Evolutionary conservation across 2,329 filamentous ascomycete species (phyloP).

Genomic region (Penicillium sclerotigenum): DNA sequence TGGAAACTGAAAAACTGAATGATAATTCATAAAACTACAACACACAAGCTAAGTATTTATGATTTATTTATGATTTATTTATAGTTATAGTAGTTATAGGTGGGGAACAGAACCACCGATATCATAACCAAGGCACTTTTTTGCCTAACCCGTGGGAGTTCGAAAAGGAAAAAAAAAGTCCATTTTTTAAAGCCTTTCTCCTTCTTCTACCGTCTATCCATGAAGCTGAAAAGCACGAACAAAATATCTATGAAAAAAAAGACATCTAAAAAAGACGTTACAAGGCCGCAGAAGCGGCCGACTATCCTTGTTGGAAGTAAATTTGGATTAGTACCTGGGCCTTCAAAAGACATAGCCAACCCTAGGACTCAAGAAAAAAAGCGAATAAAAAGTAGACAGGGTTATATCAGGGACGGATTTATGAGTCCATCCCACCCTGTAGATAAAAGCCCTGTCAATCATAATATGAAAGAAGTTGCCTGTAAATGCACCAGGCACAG

Average conservation of each 20-base stretch:
- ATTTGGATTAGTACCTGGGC: background rate
- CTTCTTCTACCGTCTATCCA: too few relatives aligned
- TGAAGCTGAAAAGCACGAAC: too few relatives aligned
- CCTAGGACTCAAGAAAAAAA: background rate
- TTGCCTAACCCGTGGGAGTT: background rate
- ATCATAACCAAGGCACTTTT: constrained; percentile 14
- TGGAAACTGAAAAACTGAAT: background rate
- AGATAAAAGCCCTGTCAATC: background rate
- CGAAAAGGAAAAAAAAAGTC: background rate
- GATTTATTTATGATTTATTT: too few relatives aligned
- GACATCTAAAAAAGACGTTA: too few relatives aligned
- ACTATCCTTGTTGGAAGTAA: too few relatives aligned
- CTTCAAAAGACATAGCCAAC: background rate
- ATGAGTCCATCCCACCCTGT: background rate
- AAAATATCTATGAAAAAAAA: too few relatives aligned
- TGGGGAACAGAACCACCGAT: constrained; percentile 12
- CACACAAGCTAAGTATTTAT: too few relatives aligned
- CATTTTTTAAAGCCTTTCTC: too few relatives aligned
- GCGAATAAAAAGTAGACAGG: background rate
- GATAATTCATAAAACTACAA: too few relatives aligned
- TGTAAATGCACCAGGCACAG: background rate
- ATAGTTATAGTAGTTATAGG: too few relatives aligned
- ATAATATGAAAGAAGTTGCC: background rate
- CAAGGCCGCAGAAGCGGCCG: too few relatives aligned
- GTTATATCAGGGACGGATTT: background rate